A percentile compares a stretch with the other conserved stretches of the same genome.
Evolutionary conservation across 495 filamentous ascomycete species (phyloP).

Genomic region (Podospora pseudoanserina): DNA sequence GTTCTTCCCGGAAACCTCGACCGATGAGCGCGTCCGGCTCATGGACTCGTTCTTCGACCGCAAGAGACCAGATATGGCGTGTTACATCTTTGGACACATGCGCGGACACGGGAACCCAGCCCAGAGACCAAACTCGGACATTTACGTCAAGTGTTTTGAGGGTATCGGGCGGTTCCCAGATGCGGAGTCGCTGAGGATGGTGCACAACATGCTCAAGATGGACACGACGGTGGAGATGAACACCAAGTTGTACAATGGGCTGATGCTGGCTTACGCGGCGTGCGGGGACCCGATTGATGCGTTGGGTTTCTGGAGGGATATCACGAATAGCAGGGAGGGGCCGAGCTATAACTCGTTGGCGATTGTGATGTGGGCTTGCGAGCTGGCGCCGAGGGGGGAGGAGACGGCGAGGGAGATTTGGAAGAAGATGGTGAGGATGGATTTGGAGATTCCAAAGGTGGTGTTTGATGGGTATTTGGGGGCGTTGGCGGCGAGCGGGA

Average conservation of each 20-base stretch:
- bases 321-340: slow-evolving; percentile 72
- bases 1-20: slow-evolving; percentile 71
- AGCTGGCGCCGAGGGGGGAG: slow-evolving; percentile 58
- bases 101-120: slow-evolving; percentile 55
- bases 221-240: slow-evolving; percentile 72
- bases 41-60: slow-evolving; percentile 84
- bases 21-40: slow-evolving; percentile 59
- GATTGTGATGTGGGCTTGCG: slow-evolving; percentile 74
- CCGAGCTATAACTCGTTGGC: slow-evolving; percentile 74
- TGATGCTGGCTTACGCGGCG: slow-evolving; percentile 80
- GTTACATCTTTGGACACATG: slow-evolving; percentile 86
- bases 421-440: slow-evolving; percentile 66
- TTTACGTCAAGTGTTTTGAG: slow-evolving; percentile 72
- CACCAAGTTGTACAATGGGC: slow-evolving; percentile 70
- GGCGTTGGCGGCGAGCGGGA: slow-evolving; percentile 64
- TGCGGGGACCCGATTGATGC: slow-evolving; percentile 61
- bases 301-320: slow-evolving; percentile 76
- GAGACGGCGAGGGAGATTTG: slow-evolving; percentile 70
- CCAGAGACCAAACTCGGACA: slow-evolving; percentile 62
- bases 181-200: slow-evolving; percentile 59
- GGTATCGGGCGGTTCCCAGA: slow-evolving; percentile 67
- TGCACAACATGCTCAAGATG: slow-evolving; percentile 91
- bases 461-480: slow-evolving; percentile 73
- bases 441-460: slow-evolving; percentile 65
- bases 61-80: slow-evolving; percentile 73